A percentile compares a stretch with the other conserved stretches of the same genome.
phyloP scores from a whole-genome alignment of 1,284 basidiomycete species.

The Xerocomus minutiporus region DNA sequence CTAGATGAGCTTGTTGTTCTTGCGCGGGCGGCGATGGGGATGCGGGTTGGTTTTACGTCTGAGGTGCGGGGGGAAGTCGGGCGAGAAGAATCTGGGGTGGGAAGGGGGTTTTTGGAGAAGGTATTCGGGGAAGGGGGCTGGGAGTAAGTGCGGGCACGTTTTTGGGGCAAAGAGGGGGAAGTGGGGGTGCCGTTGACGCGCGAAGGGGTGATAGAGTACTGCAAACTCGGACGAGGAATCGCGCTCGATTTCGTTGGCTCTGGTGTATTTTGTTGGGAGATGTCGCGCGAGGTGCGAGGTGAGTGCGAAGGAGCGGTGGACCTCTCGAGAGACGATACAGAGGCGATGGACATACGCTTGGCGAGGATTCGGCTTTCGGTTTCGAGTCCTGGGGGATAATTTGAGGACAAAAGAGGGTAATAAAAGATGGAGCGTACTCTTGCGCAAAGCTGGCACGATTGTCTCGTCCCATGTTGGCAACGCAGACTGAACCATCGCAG shows the following conservation, averaged over 20 bases:
- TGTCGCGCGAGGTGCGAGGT: conserved; percentile 20
- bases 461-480: conserved; percentile 33
- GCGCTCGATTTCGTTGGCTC: conserved; percentile 38
- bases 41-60: conserved; percentile 44
- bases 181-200: conserved; percentile 22
- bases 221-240: conserved; percentile 46
- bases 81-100: conserved; percentile 34
- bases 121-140: conserved; percentile 37
- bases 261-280: conserved; percentile 14
- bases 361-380: conserved; percentile 67
- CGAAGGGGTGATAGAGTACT: conserved; percentile 29
- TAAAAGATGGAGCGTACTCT: conserved; percentile 14
- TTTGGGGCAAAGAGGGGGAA: conserved; percentile 13
- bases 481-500: conserved; percentile 24
- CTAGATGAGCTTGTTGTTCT: conserved; percentile 44
- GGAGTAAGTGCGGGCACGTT: conserved; percentile 55
- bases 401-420: background rate
- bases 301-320: conserved; percentile 17
- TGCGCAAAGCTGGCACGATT: conserved; percentile 30
- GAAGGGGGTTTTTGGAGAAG: conserved; percentile 29
- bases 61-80: conserved; percentile 38
- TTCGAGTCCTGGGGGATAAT: conserved; percentile 54
- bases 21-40: conserved; percentile 43
- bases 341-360: conserved; percentile 68
- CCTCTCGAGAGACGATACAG: conserved; percentile 48